Percentiles rank a stretch among this genome's conserved stretches.
These are phyloP conservation scores for Dacryopinax spathularia DNA, from an alignment of 768 basidiomycete genomes.

Conservation along the genomic window DNA sequence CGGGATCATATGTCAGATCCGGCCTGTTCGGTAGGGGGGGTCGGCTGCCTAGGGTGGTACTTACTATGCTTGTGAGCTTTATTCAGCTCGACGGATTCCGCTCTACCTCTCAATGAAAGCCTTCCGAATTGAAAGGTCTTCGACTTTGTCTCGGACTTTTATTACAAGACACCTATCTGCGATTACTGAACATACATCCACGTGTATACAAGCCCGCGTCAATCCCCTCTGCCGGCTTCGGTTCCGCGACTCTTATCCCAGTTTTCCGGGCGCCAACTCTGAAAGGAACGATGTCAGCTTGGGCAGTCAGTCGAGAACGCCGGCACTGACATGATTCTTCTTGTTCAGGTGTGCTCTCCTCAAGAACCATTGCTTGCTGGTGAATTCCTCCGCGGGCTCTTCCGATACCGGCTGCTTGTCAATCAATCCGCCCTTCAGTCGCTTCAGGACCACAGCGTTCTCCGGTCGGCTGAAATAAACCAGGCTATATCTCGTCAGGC, in stretches of 20 bases:
- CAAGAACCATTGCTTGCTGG: not conserved
- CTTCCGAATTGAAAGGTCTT: no score
- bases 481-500: slow-evolving; percentile 46
- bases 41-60: no score
- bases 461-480: slow-evolving; percentile 56
- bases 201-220: not conserved
- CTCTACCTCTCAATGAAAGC: no score
- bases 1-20: no score
- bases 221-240: not conserved
- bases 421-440: slow-evolving; percentile 22
- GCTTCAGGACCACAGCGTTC: slow-evolving; percentile 36
- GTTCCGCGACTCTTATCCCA: not conserved
- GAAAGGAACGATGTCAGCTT: not conserved
- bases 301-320: not conserved
- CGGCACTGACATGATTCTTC: not conserved
- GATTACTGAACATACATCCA: not conserved
- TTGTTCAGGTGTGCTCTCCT: not conserved
- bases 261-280: not conserved
- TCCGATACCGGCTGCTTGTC: not conserved
- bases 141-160: no score
- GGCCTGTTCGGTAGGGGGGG: no score
- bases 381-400: not conserved
- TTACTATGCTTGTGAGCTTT: no score
- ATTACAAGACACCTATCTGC: no score
- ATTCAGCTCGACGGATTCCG: no score